phyloP scores from a whole-genome alignment of 129 eudicot genomes.

The Pittosporum tobira region DNA sequence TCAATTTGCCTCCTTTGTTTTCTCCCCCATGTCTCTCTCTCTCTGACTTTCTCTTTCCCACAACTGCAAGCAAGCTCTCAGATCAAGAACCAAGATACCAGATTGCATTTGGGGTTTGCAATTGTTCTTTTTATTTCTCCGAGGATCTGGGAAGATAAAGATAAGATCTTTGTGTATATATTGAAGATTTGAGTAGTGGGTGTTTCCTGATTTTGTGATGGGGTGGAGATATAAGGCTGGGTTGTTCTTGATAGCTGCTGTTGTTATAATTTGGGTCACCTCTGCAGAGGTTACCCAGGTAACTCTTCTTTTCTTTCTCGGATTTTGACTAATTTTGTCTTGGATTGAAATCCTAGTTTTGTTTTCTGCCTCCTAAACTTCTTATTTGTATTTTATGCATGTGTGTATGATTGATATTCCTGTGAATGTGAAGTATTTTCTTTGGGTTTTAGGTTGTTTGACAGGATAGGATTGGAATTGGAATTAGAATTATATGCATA shows the following conservation, averaged over 20 bases:
- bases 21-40: neutral
- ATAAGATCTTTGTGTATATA: constrained; percentile 23
- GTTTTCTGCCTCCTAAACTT: neutral
- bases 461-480: neutral
- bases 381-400: neutral
- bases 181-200: constrained; percentile 17
- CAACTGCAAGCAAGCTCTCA: neutral
- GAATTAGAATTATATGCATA: neutral
- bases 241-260: constrained; percentile 65
- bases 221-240: constrained; percentile 90
- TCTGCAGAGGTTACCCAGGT: constrained; percentile 99
- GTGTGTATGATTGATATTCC: neutral
- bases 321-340: neutral
- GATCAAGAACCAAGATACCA: constrained; percentile 1
- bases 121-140: neutral
- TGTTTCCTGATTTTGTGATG: constrained; percentile 35
- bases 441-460: neutral
- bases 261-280: constrained; percentile 88
- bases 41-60: neutral
- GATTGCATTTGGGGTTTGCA: neutral
- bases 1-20: neutral
- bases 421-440: neutral
- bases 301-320: constrained; percentile 10
- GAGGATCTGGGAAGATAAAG: constrained; percentile 5
- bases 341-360: neutral